Evolutionary conservation across 2,329 filamentous ascomycete species (phyloP), one percentile per base, ranked within the genome.

Genomic region (Verticillium zaregamsianum): DNA sequence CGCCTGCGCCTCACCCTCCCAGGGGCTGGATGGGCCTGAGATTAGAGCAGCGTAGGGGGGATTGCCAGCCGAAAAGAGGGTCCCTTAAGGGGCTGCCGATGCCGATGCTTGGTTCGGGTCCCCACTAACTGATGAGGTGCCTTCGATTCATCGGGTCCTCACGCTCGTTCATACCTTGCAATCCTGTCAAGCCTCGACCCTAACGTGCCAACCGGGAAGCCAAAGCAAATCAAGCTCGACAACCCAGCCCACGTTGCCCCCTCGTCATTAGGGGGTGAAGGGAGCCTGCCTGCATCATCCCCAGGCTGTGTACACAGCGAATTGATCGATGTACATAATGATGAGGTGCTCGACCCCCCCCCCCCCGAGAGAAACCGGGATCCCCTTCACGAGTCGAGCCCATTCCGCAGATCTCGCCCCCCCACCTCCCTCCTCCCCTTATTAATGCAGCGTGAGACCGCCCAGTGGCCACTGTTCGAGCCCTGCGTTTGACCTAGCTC

Each of bases 11-110:
- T 49, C 59, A 62, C 59, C 57, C 35, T 64, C 60, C 64, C 64
- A 65, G 63, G 63, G 63, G 63, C 58, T 63, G 37, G 58, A 64
- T 64, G 63, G 61, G 63, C 62, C 63, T 57, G 61, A 64, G 60
- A 61, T 64, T 59, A 63, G 63, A 61, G 63, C 63, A 63, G 58
- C 57, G 28, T 59, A 63, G 60, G 62, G 61, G 60, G 62, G 60
- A 40, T 58, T 63, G 59, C 55, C 61, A 59, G 63, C 63, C 61
- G 3, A 45, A 49, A 49, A 49, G 40, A 49, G 40, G 40, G 40
- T 49, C 40, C 20, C 9, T n/a, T n/a, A 49, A n/a, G 40, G 40
- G 40, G 39, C 15, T 8, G n/a, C 40, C 4, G 40, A 49, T 12
- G 17, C 20, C 40, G 40, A n/a, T 49, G 40, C 40, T 49, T 23